Evolutionary conservation across 768 basidiomycete species (phyloP), one percentile per base, ranked within the genome.

Genomic region (Crassisporium funariophilum): DNA sequence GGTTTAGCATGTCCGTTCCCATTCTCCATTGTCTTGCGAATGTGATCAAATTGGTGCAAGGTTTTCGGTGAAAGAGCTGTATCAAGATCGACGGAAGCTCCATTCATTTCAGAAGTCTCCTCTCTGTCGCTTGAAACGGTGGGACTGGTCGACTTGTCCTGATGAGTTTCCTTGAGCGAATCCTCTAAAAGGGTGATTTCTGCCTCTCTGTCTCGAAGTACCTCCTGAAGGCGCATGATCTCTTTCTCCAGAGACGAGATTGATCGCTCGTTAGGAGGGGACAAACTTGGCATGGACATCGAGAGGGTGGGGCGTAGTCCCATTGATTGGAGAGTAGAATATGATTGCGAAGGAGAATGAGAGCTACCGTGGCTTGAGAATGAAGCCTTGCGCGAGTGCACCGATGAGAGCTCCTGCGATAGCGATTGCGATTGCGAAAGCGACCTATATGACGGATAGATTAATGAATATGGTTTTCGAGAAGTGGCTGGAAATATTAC

Each of bases 381-480:
- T 46, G 90, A 91, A 59, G 77, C 74, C 73, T 87, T 87, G 79
- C 88, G 88, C 74, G 84, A 89, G 62, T 85, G 86, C 72, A 72
- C 88, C 75, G 86, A 92, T 57, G 85, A 92, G 55, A 92, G 81
- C 79, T 91, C 93, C 93, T 98, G 94, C 75, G 94, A 95, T 59
- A 95, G 84, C 78, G 94, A 95, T 76, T 86, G 82, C 67, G 93
- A 94, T 71, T 90, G 90, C 74, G 89, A 91, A 56, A 86, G 82
- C 83, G 91, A 92, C 81, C 89, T 91, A 57, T 35, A 53, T 46
- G 49, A 48, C 40, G 40, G 31, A 36, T 51, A 47, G 48, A 38
- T 44, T 59, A 52, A 44, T 43, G 44, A 41, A 31, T 57, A 49
- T 25, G 43, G 17, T 35, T 39, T 45, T n/a, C 29, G 47, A 37